Evolutionary conservation across 805 yeast species (phyloP).

Genomic region (Saccharomyces mikatae): DNA sequence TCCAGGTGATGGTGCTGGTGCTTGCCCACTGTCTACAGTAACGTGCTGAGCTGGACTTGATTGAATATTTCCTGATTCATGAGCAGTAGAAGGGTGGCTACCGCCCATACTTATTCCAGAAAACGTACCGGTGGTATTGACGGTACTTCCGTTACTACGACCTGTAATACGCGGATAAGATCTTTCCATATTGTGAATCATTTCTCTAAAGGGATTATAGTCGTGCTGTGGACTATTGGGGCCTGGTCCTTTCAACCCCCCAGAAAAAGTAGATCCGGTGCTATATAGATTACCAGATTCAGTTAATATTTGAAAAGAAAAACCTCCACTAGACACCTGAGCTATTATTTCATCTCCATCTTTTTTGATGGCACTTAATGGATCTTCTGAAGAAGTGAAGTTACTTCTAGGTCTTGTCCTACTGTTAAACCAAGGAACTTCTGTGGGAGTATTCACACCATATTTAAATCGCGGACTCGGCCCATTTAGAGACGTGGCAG

Average conservation of each 20-base stretch:
- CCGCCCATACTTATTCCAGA: background rate
- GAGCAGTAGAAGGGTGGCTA: background rate
- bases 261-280: slow-evolving; percentile 42
- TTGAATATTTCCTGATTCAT: slow-evolving; percentile 8
- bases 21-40: background rate
- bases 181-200: slow-evolving; percentile 18
- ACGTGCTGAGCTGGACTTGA: background rate
- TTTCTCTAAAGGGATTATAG: slow-evolving; percentile 26
- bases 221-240: slow-evolving; percentile 31
- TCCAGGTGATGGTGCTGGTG: background rate
- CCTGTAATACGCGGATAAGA: slow-evolving; percentile 12
- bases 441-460: slow-evolving; percentile 25
- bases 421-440: slow-evolving; percentile 24
- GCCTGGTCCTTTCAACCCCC: slow-evolving; percentile 37
- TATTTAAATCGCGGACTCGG: slow-evolving; percentile 17
- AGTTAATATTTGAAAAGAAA: slow-evolving; percentile 50
- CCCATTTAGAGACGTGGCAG: slow-evolving; percentile 15
- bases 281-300: slow-evolving; percentile 47
- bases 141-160: slow-evolving; percentile 5
- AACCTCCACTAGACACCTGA: slow-evolving; percentile 54
- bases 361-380: slow-evolving; percentile 4
- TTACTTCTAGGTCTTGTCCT: background rate
- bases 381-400: background rate
- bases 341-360: slow-evolving; percentile 15
- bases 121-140: slow-evolving; percentile 18